A percentile compares a stretch with the other conserved stretches of the same genome.
Evolutionary conservation across 768 basidiomycete genomes (phyloP).

Genomic region (Mycena capillaripes): DNA sequence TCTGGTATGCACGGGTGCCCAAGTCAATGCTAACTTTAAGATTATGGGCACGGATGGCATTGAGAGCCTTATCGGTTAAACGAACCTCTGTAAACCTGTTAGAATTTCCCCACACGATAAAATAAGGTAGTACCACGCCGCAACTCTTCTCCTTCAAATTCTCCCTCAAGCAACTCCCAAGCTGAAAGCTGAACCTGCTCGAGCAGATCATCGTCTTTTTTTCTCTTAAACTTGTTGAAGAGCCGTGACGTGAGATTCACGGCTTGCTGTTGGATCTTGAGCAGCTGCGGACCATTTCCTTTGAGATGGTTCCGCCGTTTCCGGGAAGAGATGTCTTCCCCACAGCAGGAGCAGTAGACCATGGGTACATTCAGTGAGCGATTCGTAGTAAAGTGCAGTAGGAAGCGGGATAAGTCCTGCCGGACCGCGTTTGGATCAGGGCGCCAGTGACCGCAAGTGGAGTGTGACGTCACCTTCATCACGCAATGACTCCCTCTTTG

Average conservation of each 20-base stretch:
- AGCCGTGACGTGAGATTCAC: slow-evolving; percentile 7
- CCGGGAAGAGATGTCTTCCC: not conserved
- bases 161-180: too few species aligned
- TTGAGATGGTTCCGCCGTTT: slow-evolving; percentile 7
- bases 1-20: slow-evolving; percentile 14
- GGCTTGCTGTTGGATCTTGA: slow-evolving; percentile 11
- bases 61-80: not conserved
- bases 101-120: too few species aligned
- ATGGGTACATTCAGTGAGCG: not conserved
- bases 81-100: too few species aligned
- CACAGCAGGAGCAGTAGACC: slow-evolving; percentile 1
- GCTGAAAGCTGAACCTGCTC: too few species aligned
- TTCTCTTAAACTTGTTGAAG: slow-evolving; percentile 9
- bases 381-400: too few species aligned
- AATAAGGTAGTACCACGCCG: too few species aligned
- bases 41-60: slow-evolving; percentile 11
- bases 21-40: slow-evolving; percentile 19
- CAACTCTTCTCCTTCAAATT: too few species aligned
- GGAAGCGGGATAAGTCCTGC: not conserved
- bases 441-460: slow-evolving; percentile 2
- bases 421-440: not conserved
- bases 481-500: not conserved
- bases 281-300: slow-evolving; percentile 8
- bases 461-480: not conserved
- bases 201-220: not conserved